Evolutionary conservation across 192 early-diverging fungal genomes (phyloP), one percentile per base, ranked within the genome.

Genomic region (Linderina pennispora): DNA sequence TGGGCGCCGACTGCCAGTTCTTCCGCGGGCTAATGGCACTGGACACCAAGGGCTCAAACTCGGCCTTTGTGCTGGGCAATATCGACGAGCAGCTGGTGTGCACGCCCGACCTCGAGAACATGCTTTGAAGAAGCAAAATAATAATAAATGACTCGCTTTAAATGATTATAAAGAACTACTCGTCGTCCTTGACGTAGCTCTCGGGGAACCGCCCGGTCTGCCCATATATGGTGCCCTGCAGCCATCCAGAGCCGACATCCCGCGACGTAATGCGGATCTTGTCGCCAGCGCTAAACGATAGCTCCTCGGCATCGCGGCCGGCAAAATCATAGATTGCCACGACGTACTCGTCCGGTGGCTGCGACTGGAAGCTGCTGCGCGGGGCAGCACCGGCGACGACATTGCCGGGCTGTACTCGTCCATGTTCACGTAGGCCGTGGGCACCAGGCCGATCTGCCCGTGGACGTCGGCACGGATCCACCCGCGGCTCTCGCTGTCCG

Each of bases 81-180:
- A 39, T 70, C 17, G 60, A 62, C 18, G 50, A 50, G 2, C 50
- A 54, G 55, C 41, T 62, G 4, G 4, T 62, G 54, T 70, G 66
- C 28, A 70, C 66, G 3, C 66, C 66, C 0, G 66, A 70, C 39
- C 59, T 70, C 11, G 66, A 70, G 13, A 50, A 50, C 33, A 49
- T 62, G n/a, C n/a, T n/a, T n/a, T n/a, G n/a, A n/a, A n/a, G n/a
- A n/a, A n/a, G n/a, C n/a, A n/a, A n/a, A n/a, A n/a, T n/a, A n/a
- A n/a, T n/a, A n/a, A n/a, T n/a, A n/a, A n/a, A n/a, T n/a, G n/a
- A n/a, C n/a, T n/a, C n/a, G n/a, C n/a, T n/a, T n/a, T n/a, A n/a
- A n/a, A n/a, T n/a, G n/a, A n/a, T n/a, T n/a, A n/a, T n/a, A n/a
- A n/a, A n/a, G n/a, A n/a, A 31, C 23, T 36, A 15, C 32, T 48